Conservation (phyloP, 139 green algal genomes). For the Chlamydomonas sp. region DNA sequence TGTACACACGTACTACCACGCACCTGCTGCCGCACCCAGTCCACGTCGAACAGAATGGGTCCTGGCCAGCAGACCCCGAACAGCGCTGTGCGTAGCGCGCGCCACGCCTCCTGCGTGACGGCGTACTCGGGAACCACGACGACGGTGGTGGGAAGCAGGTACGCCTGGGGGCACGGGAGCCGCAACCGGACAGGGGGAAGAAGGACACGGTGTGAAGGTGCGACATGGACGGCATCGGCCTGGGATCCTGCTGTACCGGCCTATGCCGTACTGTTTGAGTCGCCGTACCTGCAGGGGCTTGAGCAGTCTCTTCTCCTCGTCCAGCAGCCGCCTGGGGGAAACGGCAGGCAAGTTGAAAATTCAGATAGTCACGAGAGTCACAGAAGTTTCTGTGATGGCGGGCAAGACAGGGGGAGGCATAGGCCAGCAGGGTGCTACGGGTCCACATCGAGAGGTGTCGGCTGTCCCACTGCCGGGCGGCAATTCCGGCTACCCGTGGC, state of each 20-base stretch:
- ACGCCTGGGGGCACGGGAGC: background rate
- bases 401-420: no score
- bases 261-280: no score
- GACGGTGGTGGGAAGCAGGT: background rate
- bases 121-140: background rate
- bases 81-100: background rate
- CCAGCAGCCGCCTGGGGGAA: background rate
- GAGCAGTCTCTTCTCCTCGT: background rate
- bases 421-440: no score
- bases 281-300: background rate
- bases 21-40: background rate
- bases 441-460: no score
- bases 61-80: conserved; percentile 3
- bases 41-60: background rate
- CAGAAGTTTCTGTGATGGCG: no score
- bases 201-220: no score
- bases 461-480: no score
- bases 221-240: no score
- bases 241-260: no score
- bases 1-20: no score
- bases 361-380: background rate
- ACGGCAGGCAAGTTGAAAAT: background rate
- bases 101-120: background rate
- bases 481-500: no score
- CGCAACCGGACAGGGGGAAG: background rate